Base-by-base conservation (phyloP, 352 stramenopile species). In the Globisporangium nodosum region DNA sequence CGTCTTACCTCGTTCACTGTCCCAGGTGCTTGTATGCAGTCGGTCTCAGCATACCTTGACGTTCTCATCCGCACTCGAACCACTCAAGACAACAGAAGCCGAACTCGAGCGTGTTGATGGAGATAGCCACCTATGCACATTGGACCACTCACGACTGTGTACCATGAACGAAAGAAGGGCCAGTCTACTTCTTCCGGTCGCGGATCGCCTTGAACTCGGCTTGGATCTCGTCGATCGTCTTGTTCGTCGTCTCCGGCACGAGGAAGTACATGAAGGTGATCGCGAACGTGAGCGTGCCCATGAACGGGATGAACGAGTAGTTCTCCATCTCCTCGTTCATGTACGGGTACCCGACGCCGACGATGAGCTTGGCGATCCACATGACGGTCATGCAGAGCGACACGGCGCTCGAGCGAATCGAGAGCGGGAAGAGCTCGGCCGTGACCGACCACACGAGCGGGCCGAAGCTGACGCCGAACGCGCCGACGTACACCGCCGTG, bases 201-300 rank as follows among this genome's bases (percentile, higher is more conserved):
- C 49, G 56, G 24, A 55, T 39, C 20, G 58, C 24, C 43, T 50
- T 56, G 64, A 76, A 82, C 61, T 81, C 69, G 31, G 63, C 55
- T 55, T 75, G 73, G 48, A 87, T 81, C 60, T 85, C 70, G 24
- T 78, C 71, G 56, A 77, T 79, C 15, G 74, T 78, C 63, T 85
- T 84, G 50, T 74, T 66, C 0, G 63, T 59, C 15, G 77, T 85
- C 55, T 83, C 74, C 4, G 73, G 74, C 40, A 85, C 70, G n/a
- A 75, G 53, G 30, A 75, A 58, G 35, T 71, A 56, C 53, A 71
- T 73, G 54, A 85, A 83, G 21, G 69, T 56, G 16, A 24, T 31
- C 20, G 58, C 53, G 30, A 60, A 16, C 20, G 66, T n/a, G 33
- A 85, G 70, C 53, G 62, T 47, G 5, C 56, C 47, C 24, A 72